Evolutionary conservation across 208 protist species (phyloP).

Genomic region (Leishmania turanica): DNA sequence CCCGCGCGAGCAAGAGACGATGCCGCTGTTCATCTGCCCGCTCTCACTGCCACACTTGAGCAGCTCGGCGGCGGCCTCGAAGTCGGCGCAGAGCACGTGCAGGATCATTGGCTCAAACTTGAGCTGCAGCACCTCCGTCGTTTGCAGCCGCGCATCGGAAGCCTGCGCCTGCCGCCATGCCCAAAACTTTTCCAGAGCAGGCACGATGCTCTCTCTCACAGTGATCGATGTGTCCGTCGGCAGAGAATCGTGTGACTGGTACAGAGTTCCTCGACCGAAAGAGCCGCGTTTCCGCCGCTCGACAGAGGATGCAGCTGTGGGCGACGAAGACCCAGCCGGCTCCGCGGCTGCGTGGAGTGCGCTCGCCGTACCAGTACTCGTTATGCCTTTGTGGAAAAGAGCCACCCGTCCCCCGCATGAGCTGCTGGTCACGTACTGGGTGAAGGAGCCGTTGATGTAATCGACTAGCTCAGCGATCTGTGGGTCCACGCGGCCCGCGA

Average conservation of each 20-base stretch:
- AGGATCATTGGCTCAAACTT: constrained; percentile 91
- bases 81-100: constrained; percentile 65
- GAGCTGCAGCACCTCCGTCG: constrained; percentile 73
- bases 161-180: constrained; percentile 40
- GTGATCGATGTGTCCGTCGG: constrained; percentile 29
- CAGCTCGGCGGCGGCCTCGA: constrained; percentile 57
- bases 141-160: constrained; percentile 17
- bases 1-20: constrained; percentile 68
- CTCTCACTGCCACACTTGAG: constrained; percentile 75
- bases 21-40: constrained; percentile 78
- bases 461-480: constrained; percentile 48
- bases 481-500: constrained; percentile 72
- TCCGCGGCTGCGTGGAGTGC: not conserved
- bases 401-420: constrained; percentile 74
- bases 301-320: not conserved
- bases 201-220: constrained; percentile 24
- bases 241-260: constrained; percentile 75
- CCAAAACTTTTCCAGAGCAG: constrained; percentile 46
- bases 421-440: constrained; percentile 81
- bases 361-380: not conserved
- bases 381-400: constrained; percentile 71
- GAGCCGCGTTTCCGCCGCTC: constrained; percentile 64
- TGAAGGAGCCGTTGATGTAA: constrained; percentile 59
- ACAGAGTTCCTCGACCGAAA: constrained; percentile 63
- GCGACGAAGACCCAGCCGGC: not conserved